Base-by-base conservation (phyloP, 1,139 yeast species). In the Debaryomycetaceae sp. region DNA sequence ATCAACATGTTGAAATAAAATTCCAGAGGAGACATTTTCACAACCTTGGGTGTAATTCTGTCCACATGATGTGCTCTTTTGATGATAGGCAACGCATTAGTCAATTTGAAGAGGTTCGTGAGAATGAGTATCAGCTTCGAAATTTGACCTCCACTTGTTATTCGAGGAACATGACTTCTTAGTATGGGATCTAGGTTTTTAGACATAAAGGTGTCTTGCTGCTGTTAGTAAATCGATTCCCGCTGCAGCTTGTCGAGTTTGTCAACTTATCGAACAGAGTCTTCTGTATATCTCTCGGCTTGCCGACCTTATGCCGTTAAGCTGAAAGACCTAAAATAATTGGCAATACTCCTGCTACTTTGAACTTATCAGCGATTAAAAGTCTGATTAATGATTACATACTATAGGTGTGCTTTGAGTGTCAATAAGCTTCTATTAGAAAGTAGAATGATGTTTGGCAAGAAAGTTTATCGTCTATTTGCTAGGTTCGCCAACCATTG, bases 1-100 rank as follows among this genome's bases (percentile, higher is more conserved):
- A 87, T 69, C 36, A 76, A 50, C 57, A 84, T 63, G 57, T 83
- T 78, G 44, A 75, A 50, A 67, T 80, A 81, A 54, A 81, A 81
- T 49, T 78, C 65, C 48, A 69, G 69, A 6, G 67, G 55, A 2
- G 76, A 59, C 66, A 72, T 59, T 1, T 52, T 49, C 11, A 45
- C 53, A 5, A 49, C 41, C 11, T 48, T 42, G 2, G 23, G 24
- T 35, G 38, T 13, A 5, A 20, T 6, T 31, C 29, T 31, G 34
- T 11, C 35, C 36, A 29, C n/a, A 52, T 52, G 20, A 43, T 56
- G 58, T 8, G 38, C 40, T 34, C 42, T 45, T 13, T 45, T 44
- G 31, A 48, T 44, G 31, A 64, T 41, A 4, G 71, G 71, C 8
- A 66, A 46, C 2, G 68, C 66, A 35, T 53, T 55, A 23, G 62